A percentile compares a stretch with the other conserved stretches of the same genome.
Evolutionary conservation across 768 basidiomycete species (phyloP).

Genomic region (Imleria badia): DNA sequence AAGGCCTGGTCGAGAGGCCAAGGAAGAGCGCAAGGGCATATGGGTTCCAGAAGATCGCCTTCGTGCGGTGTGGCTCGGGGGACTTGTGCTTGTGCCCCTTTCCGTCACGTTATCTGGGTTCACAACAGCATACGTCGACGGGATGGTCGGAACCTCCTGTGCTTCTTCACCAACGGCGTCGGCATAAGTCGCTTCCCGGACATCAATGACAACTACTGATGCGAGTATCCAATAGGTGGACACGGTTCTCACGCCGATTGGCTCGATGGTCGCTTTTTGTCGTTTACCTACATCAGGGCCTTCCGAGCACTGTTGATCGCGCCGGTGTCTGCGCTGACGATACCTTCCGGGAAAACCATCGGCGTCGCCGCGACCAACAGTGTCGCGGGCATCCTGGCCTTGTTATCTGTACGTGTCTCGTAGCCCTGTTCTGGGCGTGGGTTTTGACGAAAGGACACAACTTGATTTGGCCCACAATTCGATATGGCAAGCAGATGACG

Average conservation of each 20-base stretch:
- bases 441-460: slow-evolving; percentile 31
- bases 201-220: too few species aligned
- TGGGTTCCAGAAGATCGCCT: slow-evolving; percentile 74
- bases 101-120: slow-evolving; percentile 51
- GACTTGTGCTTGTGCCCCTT: slow-evolving; percentile 49
- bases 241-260: slow-evolving; percentile 51
- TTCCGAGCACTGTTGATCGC: slow-evolving; percentile 24
- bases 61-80: slow-evolving; percentile 48
- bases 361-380: slow-evolving; percentile 53
- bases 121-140: slow-evolving; percentile 48
- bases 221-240: slow-evolving; percentile 44
- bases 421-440: background rate
- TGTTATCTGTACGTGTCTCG: slow-evolving; percentile 48
- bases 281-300: slow-evolving; percentile 15
- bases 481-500: slow-evolving; percentile 55
- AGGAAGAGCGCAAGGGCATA: slow-evolving; percentile 46
- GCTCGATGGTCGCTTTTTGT: background rate
- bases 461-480: slow-evolving; percentile 50
- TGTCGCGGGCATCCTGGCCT: slow-evolving; percentile 48
- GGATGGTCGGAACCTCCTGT: too few species aligned
- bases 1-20: slow-evolving; percentile 39
- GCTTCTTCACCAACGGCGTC: slow-evolving; percentile 61
- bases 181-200: slow-evolving; percentile 45
- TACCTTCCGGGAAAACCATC: slow-evolving; percentile 47
- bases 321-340: slow-evolving; percentile 12